Evolutionary conservation across 805 yeast species (phyloP), one percentile per base, ranked within the genome.

Genomic region (Candida stauntonica): DNA sequence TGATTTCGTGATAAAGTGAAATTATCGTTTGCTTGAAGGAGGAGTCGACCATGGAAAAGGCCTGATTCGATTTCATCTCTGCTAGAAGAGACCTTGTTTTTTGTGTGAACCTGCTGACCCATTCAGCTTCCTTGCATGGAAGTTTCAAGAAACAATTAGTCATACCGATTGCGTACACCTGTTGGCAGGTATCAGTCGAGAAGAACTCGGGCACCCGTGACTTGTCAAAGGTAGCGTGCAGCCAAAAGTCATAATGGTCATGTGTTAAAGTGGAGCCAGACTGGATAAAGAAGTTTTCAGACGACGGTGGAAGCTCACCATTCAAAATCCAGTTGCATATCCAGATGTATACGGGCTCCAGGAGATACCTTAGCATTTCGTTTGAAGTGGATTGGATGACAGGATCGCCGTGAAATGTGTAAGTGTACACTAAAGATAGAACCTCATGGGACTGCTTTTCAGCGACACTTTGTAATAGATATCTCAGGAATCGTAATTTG

Each of bases 91-190:
- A 24, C 4, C 28, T 39, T 1, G 44, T 17, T 16, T 35, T 39
- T 19, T 39, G 41, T 2, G 42, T 24, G 29, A 42, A 47, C 5
- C 63, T 60, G 47, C 70, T 73, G 7, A 72, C 58, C 89, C 93
- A 86, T 28, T 69, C 69, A 19, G 76, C 61, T 48, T 86, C 93
- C 24, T 73, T 72, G 59, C 96, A 86, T 31, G 72, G 71, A 19
- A 65, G 65, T 26, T 77, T 73, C 32, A 89, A 61, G 54, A 81
- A 89, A 8, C 75, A 68, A 5, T 81, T 62, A 6, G 85, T 73
- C 45, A 81, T 79, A 0, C 99, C 99, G 15, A 83, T 77, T 35
- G 81, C 78, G 47, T 66, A 77, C 5, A 80, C 69, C 41, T 70
- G 66, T 17, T 60, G 51, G 4, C 78, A 70, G 3, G 14, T 9